Evolutionary conservation across 2,329 filamentous ascomycete species (phyloP), one percentile per base, ranked within the genome.

Genomic region (Pseudogymnoascus sp.): DNA sequence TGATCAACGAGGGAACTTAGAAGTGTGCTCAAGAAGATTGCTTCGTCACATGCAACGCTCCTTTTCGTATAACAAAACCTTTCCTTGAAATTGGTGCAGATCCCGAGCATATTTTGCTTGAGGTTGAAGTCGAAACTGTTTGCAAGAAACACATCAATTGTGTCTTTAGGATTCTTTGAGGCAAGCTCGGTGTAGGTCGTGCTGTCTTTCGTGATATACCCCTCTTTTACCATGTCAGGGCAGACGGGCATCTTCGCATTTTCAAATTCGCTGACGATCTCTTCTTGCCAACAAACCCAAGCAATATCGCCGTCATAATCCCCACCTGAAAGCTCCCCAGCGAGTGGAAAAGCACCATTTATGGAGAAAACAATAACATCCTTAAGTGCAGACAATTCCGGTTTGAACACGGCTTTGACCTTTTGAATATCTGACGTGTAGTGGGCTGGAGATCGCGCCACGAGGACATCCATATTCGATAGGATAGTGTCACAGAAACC

Each of bases 241-340:
- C 72, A 62, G 0, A 70, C 33, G 0, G 82, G 83, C 5, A 80
- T 73, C 0, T 79, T 76, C 4, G 84, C 83, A 64, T 89, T 91
- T 4, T 70, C 67, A 67, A 93, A 93, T n/a, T 84, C 84, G 4
- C 77, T 68, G 0, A 90, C 87, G 2, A 94, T 80, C 0, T 76
- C 73, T 0, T 78, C 76, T 28, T 92, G 88, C 87, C 88, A 93
- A 69, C 87, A 91, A 0, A 91, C 75, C 88, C 89, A 92, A 4
- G 89, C 84, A n/a, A 77, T 81, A 66, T 94, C 90, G 0, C 90
- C 90, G 67, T 93, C 90, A 66, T 92, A 93, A 69, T 93, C 90
- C 0, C 90, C 90, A 0, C 90, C 90, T 1, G 89, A 90, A 0
- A 93, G 77, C 68, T 87, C 86, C 7, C 84, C 82, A 0, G 89